Percentiles rank a stretch among this genome's conserved stretches.
phyloP scores from a whole-genome alignment of 371 early-diverging fungal genomes.

The Apophysomyces sp. region DNA sequence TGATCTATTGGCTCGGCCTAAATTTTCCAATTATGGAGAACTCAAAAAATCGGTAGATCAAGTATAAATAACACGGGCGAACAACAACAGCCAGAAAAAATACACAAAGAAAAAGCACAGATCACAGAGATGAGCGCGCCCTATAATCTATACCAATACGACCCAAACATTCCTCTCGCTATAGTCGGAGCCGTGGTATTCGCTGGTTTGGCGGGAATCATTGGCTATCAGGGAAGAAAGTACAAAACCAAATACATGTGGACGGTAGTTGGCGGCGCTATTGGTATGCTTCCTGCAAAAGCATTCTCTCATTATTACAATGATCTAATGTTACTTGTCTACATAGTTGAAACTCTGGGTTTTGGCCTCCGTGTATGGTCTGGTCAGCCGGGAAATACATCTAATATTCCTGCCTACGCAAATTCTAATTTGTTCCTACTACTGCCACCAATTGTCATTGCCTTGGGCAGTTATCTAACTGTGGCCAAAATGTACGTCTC shows the following conservation, averaged over 20 bases:
- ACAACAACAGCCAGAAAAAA: not conserved
- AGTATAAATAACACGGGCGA: not conserved
- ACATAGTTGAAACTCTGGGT: not conserved
- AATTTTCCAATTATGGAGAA: not conserved
- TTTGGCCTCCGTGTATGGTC: conserved; percentile 3
- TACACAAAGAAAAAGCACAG: not conserved
- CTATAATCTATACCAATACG: not conserved
- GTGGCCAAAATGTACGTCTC: conserved; percentile 1
- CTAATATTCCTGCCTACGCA: not conserved
- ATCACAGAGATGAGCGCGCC: not conserved
- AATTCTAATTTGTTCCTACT: not conserved
- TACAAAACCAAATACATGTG: conserved; percentile 5
- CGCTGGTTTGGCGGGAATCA: not conserved
- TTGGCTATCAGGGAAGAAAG: not conserved
- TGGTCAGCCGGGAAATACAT: not conserved
- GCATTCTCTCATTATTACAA: too few relatives aligned
- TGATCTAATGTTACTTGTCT: not conserved
- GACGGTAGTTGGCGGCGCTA: not conserved
- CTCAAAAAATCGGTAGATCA: not conserved
- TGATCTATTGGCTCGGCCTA: not conserved
- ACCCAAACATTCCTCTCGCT: not conserved
- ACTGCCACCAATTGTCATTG: conserved; percentile 1
- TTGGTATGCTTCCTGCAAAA: not conserved
- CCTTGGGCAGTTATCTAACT: conserved; percentile 1
- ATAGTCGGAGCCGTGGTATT: not conserved